phyloP scores from a whole-genome alignment of 345 rosid species.

The Eucalyptus viminalis region DNA sequence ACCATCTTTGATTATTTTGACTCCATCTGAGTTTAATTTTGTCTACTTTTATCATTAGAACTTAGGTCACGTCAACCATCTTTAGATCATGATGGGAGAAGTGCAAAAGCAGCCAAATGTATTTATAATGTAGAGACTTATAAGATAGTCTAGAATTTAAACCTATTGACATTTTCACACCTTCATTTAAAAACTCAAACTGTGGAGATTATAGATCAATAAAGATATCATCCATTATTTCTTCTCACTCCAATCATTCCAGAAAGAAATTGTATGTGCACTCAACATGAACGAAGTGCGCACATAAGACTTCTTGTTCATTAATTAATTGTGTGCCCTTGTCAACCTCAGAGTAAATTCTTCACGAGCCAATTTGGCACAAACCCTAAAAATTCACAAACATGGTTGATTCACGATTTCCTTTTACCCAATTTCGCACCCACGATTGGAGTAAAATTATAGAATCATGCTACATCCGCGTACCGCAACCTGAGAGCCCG shows the following conservation, averaged over 20 bases:
- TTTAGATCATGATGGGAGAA: neutral
- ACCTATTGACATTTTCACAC: neutral
- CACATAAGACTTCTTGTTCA: neutral
- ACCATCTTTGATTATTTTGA: neutral
- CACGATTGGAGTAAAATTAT: neutral
- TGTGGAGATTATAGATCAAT: neutral
- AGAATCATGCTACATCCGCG: too few relatives aligned
- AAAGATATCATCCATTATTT: neutral
- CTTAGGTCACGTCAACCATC: neutral
- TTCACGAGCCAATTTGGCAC: neutral
- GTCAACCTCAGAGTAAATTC: neutral
- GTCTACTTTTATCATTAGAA: neutral
- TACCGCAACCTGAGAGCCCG: too few relatives aligned
- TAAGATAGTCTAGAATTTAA: neutral
- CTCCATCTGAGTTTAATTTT: neutral
- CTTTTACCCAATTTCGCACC: neutral
- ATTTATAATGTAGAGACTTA: neutral
- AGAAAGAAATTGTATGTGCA: neutral
- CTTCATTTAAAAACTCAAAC: neutral
- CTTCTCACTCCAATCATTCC: neutral
- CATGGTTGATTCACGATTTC: neutral
- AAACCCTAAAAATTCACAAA: neutral
- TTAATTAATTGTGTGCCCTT: neutral
- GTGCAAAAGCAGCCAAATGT: neutral
- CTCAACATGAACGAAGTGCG: neutral